Percentiles rank a stretch among this genome's conserved stretches.
Conservation (phyloP, 768 basidiomycete species). For the Hericium rajendrae region DNA sequence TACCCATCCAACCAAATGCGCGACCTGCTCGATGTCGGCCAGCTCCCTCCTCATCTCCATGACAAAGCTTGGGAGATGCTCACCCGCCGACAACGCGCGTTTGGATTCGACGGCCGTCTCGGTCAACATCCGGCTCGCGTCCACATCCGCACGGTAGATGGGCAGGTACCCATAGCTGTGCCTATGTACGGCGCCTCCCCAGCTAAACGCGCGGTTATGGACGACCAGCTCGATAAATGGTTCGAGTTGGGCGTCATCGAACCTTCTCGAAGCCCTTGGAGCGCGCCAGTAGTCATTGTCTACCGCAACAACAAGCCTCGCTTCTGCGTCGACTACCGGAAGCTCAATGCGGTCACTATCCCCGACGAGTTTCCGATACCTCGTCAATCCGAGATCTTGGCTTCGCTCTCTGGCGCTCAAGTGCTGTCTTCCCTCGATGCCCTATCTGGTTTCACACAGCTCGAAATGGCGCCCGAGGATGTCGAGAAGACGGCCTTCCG, state of each 20-base stretch:
- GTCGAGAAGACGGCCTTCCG: conserved; percentile 30
- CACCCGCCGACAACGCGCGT: too few relatives aligned
- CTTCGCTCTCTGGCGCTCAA: conserved; percentile 9
- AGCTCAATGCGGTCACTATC: conserved; percentile 9
- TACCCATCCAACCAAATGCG: background rate
- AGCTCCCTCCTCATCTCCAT: too few relatives aligned
- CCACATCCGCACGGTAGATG: background rate
- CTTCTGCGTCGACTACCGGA: too few relatives aligned
- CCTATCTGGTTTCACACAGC: conserved; percentile 31
- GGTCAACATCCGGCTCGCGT: too few relatives aligned
- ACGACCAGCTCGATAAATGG: background rate
- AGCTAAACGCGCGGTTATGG: too few relatives aligned
- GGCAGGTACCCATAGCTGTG: background rate
- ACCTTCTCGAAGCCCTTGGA: too few relatives aligned
- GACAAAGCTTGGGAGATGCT: too few relatives aligned
- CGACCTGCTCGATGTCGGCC: background rate
- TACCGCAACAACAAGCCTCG: conserved; percentile 14
- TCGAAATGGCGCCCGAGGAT: too few relatives aligned
- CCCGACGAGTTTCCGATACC: conserved; percentile 22
- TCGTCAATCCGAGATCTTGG: conserved; percentile 18
- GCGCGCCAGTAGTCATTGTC: conserved; percentile 11
- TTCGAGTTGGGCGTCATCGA: background rate
- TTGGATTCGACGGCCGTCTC: too few relatives aligned
- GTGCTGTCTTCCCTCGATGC: conserved; percentile 28
- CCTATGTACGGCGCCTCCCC: conserved; percentile 1